Evolutionary conservation across 805 yeast species (phyloP), one percentile per base, ranked within the genome.

Genomic region (Blastobotrys mokoenaii): DNA sequence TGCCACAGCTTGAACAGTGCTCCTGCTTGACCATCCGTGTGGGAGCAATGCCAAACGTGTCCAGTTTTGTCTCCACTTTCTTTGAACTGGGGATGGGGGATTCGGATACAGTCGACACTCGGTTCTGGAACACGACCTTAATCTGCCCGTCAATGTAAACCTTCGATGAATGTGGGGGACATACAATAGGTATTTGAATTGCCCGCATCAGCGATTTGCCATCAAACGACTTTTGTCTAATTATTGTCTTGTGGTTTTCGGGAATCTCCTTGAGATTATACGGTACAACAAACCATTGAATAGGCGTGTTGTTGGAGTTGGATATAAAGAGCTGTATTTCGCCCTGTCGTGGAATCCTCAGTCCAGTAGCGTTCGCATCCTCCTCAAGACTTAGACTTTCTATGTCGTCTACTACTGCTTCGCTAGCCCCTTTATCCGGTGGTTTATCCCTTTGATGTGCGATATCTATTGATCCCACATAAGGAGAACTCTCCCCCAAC

Each of bases 301-400:
- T 56, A 3, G 65, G 61, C 0, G 65, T 63, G 27, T 56, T 51
- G 30, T 60, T 54, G 15, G 54, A 46, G 42, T 63, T 62, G 30
- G 62, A 58, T 2, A 63, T 47, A n/a, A 61, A 57, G 14, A 63
- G 49, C 46, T 63, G 68, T 20, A 63, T 38, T 48, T 58, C 58
- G 3, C 67, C 67, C 10, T 51, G 45, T n/a, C 51, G 46, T 27
- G 67, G 67, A 22, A 63, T 54, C 34, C 59, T 40, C 46, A 59
- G 60, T 8, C 67, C 65, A 8, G 4, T 1, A 51, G 51, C 33
- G 53, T 40, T 34, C 30, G 42, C 31, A 44, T 20, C 25, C 30
- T 22, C 27, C 27, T 22, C 27, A 4, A 22, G 27, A n/a, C 27
- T 30, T 42, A 16, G 16, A 12, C 34, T 7, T 5, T 14, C 18